Percentiles rank a stretch among this genome's conserved stretches.
phyloP scores from a whole-genome alignment of 305 asterid genomes.

The Fraxinus platypoda region DNA sequence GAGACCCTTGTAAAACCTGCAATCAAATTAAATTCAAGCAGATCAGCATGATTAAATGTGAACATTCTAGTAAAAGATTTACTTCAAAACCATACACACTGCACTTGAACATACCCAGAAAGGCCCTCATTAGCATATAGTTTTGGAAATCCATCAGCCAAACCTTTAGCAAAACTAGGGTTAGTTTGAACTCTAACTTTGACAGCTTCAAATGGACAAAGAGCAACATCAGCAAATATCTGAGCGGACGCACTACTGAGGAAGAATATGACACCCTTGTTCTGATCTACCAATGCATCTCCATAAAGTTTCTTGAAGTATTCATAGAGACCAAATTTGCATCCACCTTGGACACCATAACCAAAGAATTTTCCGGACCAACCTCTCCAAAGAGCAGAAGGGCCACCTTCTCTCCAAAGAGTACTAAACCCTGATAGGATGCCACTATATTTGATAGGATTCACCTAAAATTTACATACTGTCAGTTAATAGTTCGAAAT shows the following conservation, averaged over 20 bases:
- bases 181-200: slow-evolving; percentile 69
- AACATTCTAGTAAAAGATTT: not conserved
- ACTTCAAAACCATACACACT: not conserved
- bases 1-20: slow-evolving; percentile 74
- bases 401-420: slow-evolving; percentile 67
- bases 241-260: slow-evolving; percentile 81
- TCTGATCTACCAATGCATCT: slow-evolving; percentile 47
- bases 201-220: slow-evolving; percentile 83
- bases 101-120: slow-evolving; percentile 41
- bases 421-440: slow-evolving; percentile 60
- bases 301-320: slow-evolving; percentile 66
- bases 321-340: slow-evolving; percentile 71
- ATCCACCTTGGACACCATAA: slow-evolving; percentile 80
- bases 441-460: slow-evolving; percentile 63
- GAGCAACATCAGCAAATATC: slow-evolving; percentile 74
- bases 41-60: slow-evolving; percentile 17
- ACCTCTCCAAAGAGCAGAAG: slow-evolving; percentile 74
- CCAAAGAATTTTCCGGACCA: slow-evolving; percentile 82
- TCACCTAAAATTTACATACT: slow-evolving; percentile 42
- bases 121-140: slow-evolving; percentile 55
- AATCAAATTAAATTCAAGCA: slow-evolving; percentile 17
- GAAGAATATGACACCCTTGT: slow-evolving; percentile 56
- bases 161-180: slow-evolving; percentile 63
- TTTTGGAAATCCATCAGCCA: slow-evolving; percentile 72
- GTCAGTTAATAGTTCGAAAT: slow-evolving; percentile 14